phyloP scores from a whole-genome alignment of 1,284 basidiomycete genomes.

The Somion occarium region DNA sequence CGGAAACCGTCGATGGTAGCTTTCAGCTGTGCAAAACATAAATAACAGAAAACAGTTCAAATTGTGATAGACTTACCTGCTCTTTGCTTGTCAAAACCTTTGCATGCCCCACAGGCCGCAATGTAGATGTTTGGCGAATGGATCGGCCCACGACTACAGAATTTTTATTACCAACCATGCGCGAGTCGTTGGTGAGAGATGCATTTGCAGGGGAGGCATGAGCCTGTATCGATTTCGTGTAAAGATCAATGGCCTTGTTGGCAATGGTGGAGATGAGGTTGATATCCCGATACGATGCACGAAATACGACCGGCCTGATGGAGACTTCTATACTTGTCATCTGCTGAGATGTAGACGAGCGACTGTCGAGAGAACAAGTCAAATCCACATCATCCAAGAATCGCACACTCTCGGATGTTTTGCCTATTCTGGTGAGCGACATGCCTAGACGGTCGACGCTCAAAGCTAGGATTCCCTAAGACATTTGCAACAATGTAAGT shows the following conservation, averaged over 20 bases:
- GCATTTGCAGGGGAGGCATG: neutral
- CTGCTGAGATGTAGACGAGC: constrained; percentile 68
- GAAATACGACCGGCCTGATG: constrained; percentile 83
- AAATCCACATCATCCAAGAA: constrained; percentile 94
- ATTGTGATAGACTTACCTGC: constrained; percentile 46
- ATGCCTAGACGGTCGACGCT: constrained; percentile 86
- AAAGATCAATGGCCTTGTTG: constrained; percentile 82
- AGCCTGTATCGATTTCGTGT: constrained; percentile 24
- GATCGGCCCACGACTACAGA: constrained; percentile 11
- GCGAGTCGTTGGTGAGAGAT: neutral
- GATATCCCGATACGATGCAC: constrained; percentile 92
- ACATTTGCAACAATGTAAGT: neutral
- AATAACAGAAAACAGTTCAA: neutral
- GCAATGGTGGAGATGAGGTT: constrained; percentile 86
- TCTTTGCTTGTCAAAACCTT: constrained; percentile 76
- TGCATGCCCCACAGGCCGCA: constrained; percentile 44
- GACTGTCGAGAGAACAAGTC: constrained; percentile 83
- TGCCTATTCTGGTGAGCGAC: constrained; percentile 91
- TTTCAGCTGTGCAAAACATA: constrained; percentile 53
- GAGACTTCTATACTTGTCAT: constrained; percentile 83
- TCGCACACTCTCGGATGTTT: constrained; percentile 77
- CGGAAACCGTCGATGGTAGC: constrained; percentile 88
- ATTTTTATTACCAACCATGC: neutral
- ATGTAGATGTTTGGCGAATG: constrained; percentile 40
- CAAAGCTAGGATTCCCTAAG: constrained; percentile 72